Conservation (phyloP, 2,329 filamentous ascomycete genomes). For the Phaeomoniella chlamydospora region DNA sequence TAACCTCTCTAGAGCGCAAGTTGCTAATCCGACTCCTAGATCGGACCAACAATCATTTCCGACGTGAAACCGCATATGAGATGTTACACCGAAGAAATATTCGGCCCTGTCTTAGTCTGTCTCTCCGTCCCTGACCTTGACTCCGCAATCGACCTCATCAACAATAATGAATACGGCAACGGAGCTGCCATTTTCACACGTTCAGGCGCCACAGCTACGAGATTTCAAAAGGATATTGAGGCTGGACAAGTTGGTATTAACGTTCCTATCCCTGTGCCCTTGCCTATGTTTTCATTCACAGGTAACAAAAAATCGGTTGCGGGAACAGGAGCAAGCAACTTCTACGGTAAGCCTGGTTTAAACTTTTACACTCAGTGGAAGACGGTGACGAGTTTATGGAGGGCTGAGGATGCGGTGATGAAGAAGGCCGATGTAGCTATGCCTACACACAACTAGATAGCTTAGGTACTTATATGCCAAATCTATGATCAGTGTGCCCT, state of each 20-base stretch:
- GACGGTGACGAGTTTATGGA: conserved; percentile 92
- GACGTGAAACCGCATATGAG: conserved; percentile 51
- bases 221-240: conserved; percentile 52
- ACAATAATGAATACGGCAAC: conserved; percentile 53
- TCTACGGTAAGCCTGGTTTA: conserved; percentile 86
- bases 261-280: conserved; percentile 48
- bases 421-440: conserved; percentile 80
- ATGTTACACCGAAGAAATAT: conserved; percentile 54
- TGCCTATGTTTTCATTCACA: conserved; percentile 51
- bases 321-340: conserved; percentile 81
- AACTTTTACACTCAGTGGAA: conserved; percentile 96
- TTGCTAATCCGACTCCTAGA: too few relatives aligned
- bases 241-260: conserved; percentile 55
- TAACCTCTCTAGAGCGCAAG: too few relatives aligned
- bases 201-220: conserved; percentile 43
- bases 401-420: conserved; percentile 66
- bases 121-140: conserved; percentile 45
- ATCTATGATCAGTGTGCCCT: too few relatives aligned
- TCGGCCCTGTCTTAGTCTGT: conserved; percentile 51
- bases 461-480: too few relatives aligned
- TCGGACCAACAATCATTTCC: conserved; percentile 51
- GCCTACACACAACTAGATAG: conserved; percentile 54
- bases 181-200: conserved; percentile 52
- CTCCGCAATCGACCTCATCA: conserved; percentile 49
- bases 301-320: conserved; percentile 81